These are phyloP conservation scores for Bipolaris cookei DNA, from an alignment of 2,329 filamentous ascomycete species.

Conservation along the genomic window DNA sequence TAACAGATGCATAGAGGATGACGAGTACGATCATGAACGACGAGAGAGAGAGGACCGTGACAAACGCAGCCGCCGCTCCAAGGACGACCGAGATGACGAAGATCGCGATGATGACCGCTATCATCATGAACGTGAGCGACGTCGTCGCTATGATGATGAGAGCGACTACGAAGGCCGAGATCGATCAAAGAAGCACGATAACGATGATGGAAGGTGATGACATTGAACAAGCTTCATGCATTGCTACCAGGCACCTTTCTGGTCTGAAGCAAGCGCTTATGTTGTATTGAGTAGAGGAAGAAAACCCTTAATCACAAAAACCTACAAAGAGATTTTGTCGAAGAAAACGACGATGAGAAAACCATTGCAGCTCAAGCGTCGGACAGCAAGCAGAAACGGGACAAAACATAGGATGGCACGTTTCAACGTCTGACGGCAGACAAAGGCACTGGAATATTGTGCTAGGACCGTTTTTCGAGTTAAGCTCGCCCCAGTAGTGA, in stretches of 20 bases:
- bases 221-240: constrained; percentile 6
- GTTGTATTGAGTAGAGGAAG: background rate
- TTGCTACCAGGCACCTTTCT: background rate
- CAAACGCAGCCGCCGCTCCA: constrained; percentile 34
- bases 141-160: constrained; percentile 38
- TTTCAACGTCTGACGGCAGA: background rate
- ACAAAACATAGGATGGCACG: background rate
- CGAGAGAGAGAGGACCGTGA: constrained; percentile 40
- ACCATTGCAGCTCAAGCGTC: background rate
- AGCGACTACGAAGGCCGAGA: constrained; percentile 36
- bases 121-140: constrained; percentile 24
- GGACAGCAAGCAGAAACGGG: background rate
- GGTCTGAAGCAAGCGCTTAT: background rate
- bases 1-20: constrained; percentile 33
- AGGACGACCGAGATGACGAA: constrained; percentile 42
- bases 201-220: constrained; percentile 37
- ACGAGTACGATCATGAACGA: constrained; percentile 44
- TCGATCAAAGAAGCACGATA: constrained; percentile 38
- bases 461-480: background rate
- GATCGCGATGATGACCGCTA: constrained; percentile 30
- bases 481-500: background rate
- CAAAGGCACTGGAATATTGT: background rate
- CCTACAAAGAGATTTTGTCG: background rate
- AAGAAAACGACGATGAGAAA: background rate
- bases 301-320: background rate